A percentile compares a stretch with the other conserved stretches of the same genome.
phyloP scores from a whole-genome alignment of 2,329 filamentous ascomycete species.

The Verticillium dahliae region DNA sequence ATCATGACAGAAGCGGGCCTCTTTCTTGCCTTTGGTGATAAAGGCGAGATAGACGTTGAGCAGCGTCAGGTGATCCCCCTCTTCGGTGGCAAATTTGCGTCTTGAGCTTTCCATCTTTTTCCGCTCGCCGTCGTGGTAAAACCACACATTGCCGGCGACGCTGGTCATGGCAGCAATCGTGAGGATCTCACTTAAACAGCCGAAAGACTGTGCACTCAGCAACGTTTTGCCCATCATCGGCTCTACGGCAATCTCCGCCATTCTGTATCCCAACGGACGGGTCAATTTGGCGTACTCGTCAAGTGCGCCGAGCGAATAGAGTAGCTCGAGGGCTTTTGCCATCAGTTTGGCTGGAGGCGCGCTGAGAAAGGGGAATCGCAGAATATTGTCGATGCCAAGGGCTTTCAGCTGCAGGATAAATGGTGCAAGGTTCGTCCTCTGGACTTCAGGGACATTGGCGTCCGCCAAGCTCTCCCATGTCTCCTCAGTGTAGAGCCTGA shows the following conservation, averaged over 20 bases:
- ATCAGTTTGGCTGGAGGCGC: constrained; percentile 80
- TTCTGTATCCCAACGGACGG: constrained; percentile 75
- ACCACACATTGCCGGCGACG: constrained; percentile 75
- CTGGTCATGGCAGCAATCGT: constrained; percentile 93
- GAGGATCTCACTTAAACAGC: constrained; percentile 77
- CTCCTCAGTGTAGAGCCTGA: constrained; percentile 80
- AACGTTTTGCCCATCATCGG: constrained; percentile 94
- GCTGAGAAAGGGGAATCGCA: constrained; percentile 83
- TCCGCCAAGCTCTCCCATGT: constrained; percentile 60
- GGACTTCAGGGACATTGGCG: constrained; percentile 80
- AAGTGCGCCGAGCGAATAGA: constrained; percentile 80
- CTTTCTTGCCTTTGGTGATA: constrained; percentile 73
- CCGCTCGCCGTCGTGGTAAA: constrained; percentile 71
- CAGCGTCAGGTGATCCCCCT: constrained; percentile 89
- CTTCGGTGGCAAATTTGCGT: constrained; percentile 80
- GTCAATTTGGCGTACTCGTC: constrained; percentile 90
- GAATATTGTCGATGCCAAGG: constrained; percentile 88
- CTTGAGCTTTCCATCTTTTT: constrained; percentile 68
- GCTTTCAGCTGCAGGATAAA: constrained; percentile 89
- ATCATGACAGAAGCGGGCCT: constrained; percentile 79
- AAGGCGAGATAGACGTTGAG: constrained; percentile 93
- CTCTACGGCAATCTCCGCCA: constrained; percentile 90
- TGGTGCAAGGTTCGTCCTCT: constrained; percentile 83
- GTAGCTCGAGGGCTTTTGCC: constrained; percentile 76
- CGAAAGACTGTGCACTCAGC: constrained; percentile 66